Evolutionary conservation across 2,329 filamentous ascomycete genomes (phyloP).

Genomic region (Bipolaris sorokiniana): DNA sequence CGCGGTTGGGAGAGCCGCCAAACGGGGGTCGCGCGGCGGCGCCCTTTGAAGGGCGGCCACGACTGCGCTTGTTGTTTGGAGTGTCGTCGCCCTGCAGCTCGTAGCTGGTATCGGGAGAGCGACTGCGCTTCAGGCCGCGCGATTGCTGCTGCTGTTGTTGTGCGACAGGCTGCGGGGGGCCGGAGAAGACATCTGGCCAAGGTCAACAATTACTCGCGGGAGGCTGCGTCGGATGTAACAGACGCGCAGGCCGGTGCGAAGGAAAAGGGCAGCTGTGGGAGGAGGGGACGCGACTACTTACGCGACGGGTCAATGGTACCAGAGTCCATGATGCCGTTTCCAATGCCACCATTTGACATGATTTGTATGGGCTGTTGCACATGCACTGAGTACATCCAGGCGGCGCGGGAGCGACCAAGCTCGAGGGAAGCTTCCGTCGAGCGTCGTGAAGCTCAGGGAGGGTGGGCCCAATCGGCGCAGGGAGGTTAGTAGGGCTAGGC

Average conservation of each 20-base stretch:
- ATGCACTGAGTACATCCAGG: conserved; percentile 52
- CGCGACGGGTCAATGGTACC: conserved; percentile 51
- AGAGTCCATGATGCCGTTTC: conserved; percentile 50
- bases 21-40: conserved; percentile 45
- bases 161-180: conserved; percentile 39
- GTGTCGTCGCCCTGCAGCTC: conserved; percentile 41
- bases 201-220: conserved; percentile 34
- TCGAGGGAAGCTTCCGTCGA: conserved; percentile 32
- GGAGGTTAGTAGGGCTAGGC: conserved; percentile 16
- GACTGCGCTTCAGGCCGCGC: conserved; percentile 51
- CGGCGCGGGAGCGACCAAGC: conserved; percentile 44
- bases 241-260: conserved; percentile 23
- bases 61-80: conserved; percentile 39
- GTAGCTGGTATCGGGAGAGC: conserved; percentile 49
- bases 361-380: conserved; percentile 38
- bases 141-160: conserved; percentile 36
- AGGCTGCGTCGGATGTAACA: conserved; percentile 45
- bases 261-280: not conserved
- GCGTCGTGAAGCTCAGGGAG: conserved; percentile 21
- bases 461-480: conserved; percentile 31
- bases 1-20: conserved; percentile 62
- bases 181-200: conserved; percentile 34
- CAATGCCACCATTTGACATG: conserved; percentile 50
- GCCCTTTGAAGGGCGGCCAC: conserved; percentile 66
- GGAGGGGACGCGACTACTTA: conserved; percentile 14